Evolutionary conservation across 345 rosid species (phyloP).

Genomic region (Gossypium arboreum): DNA sequence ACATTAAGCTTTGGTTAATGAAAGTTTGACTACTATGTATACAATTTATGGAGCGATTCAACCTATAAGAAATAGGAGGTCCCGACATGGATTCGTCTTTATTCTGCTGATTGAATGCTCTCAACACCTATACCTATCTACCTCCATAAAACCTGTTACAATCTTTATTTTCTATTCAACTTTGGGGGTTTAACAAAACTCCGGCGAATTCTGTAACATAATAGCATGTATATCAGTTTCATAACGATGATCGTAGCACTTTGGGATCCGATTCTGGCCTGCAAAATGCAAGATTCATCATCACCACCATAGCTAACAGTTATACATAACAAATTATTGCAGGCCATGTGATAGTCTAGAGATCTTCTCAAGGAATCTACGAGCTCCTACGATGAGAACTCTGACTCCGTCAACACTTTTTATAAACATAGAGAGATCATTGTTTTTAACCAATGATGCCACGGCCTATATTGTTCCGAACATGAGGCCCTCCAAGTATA

Average conservation of each 20-base stretch:
- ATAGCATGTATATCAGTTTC: not conserved
- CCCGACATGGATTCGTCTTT: too few species aligned
- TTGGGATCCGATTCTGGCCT: not conserved
- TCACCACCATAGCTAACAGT: not conserved
- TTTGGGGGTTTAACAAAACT: not conserved
- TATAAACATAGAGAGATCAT: too few species aligned
- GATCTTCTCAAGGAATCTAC: not conserved
- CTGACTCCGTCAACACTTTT: too few species aligned
- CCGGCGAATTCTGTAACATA: not conserved
- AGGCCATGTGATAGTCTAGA: not conserved
- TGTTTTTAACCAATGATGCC: too few species aligned
- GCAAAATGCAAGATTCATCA: not conserved
- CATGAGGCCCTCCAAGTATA: too few species aligned
- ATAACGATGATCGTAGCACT: not conserved
- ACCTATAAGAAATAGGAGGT: too few species aligned
- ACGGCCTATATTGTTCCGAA: too few species aligned
- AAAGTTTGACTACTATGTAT: not conserved
- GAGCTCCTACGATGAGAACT: not conserved
- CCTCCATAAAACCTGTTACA: not conserved
- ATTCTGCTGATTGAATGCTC: not conserved
- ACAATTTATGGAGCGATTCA: too few species aligned
- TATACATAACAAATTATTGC: not conserved
- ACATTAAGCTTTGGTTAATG: not conserved
- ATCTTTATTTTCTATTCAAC: not conserved
- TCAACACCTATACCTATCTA: not conserved